A percentile compares a stretch with the other conserved stretches of the same genome.
These are phyloP conservation scores for Fusarium sp. DNA, from an alignment of 2,329 filamentous ascomycete genomes.

Conservation along the genomic window DNA sequence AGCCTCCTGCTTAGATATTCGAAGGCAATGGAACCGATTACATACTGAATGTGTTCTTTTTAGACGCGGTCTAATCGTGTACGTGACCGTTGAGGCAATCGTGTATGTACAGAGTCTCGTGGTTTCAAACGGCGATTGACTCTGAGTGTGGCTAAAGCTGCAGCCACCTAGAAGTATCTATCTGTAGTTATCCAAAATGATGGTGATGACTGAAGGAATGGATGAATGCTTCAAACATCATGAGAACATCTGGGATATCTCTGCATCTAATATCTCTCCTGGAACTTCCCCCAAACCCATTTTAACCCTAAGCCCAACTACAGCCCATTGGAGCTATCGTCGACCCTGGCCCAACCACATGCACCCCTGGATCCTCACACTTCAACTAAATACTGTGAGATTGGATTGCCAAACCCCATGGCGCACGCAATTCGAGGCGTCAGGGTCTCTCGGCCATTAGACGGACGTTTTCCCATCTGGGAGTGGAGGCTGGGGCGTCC, in stretches of 20 bases:
- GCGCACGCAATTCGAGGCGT: conserved; percentile 6
- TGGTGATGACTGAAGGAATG: background rate
- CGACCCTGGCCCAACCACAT: background rate
- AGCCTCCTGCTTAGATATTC: background rate
- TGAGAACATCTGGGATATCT: background rate
- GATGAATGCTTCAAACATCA: background rate
- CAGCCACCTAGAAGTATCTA: background rate
- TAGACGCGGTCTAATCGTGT: background rate
- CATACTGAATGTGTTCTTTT: background rate
- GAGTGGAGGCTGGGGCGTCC: conserved; percentile 8
- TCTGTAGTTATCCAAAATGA: background rate
- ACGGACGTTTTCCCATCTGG: conserved; percentile 5
- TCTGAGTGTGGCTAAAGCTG: conserved; percentile 11
- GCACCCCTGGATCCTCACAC: background rate
- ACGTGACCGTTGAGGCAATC: background rate
- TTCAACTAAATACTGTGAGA: background rate
- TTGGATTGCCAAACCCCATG: background rate
- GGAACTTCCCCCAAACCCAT: background rate
- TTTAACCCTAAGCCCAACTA: background rate
- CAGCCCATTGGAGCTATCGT: background rate
- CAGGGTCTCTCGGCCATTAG: conserved; percentile 4
- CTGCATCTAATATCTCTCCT: conserved; percentile 2
- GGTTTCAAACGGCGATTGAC: background rate
- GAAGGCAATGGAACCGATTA: background rate
- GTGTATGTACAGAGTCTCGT: background rate